These are phyloP conservation scores for Monosporascus sp. DNA, from an alignment of 2,329 filamentous ascomycete genomes.

Conservation along the genomic window DNA sequence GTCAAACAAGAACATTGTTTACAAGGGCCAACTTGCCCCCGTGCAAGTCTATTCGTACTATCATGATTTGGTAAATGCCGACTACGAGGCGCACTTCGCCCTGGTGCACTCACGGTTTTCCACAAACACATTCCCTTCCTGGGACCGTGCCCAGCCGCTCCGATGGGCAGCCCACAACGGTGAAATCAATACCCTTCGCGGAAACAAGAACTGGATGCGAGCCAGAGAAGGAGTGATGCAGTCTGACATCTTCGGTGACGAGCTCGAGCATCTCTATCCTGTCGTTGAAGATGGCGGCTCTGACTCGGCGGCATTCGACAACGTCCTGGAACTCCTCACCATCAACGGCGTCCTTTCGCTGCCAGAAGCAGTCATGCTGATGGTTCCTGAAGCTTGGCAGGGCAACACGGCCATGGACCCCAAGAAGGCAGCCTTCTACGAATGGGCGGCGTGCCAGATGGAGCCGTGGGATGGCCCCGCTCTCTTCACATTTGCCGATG, in stretches of 20 bases:
- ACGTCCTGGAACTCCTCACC: conserved; percentile 86
- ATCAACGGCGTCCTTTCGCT: conserved; percentile 95
- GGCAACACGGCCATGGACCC: conserved; percentile 89
- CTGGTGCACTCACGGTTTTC: conserved; percentile 96
- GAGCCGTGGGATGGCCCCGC: conserved; percentile 97
- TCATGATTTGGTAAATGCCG: conserved; percentile 91
- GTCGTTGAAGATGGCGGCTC: conserved; percentile 96
- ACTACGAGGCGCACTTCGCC: conserved; percentile 96
- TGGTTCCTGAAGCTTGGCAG: conserved; percentile 98
- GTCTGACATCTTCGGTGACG: conserved; percentile 86
- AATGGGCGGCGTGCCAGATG: conserved; percentile 98
- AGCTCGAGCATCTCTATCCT: conserved; percentile 84
- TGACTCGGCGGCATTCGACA: conserved; percentile 95
- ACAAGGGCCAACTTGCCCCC: conserved; percentile 93
- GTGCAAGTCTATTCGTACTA: conserved; percentile 98
- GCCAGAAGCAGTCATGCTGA: conserved; percentile 95
- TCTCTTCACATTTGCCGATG: conserved; percentile 94
- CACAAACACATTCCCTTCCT: conserved; percentile 96
- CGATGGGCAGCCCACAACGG: conserved; percentile 98
- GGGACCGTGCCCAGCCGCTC: conserved; percentile 94
- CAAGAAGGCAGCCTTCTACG: conserved; percentile 94
- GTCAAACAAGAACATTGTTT: conserved; percentile 97
- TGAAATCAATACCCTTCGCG: conserved; percentile 95
- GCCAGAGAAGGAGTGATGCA: conserved; percentile 92
- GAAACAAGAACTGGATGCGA: conserved; percentile 99